Evolutionary conservation across 1,139 yeast genomes (phyloP), one percentile per base, ranked within the genome.

Genomic region (Saccharomyces hybrid): DNA sequence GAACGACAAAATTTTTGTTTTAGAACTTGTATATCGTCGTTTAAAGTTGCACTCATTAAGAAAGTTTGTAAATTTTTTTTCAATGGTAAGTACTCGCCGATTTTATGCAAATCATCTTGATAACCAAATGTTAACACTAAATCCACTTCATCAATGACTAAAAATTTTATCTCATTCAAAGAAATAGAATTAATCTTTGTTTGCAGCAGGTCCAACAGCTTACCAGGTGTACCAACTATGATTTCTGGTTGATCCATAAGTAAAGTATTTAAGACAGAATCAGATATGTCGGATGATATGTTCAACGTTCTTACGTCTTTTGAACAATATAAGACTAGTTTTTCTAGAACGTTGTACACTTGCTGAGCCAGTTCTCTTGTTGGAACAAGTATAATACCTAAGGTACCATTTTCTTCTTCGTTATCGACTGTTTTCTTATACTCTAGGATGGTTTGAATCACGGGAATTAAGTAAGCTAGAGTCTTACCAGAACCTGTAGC

Each of bases 61-160:
- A 90, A 91, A 1, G 95, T 85, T 73, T 95, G 99, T 61, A 89
- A 75, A 54, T 84, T 83, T 63, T 85, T 85, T 68, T 83, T 84
- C 54, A 84, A 77, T 9, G 95, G 93, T 59, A 89, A 73, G 59
- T 74, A 79, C 25, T 77, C 76, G 14, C 86, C 79, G 58, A 93
- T 77, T 61, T 80, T 80, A 54, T 78, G 73, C 60, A 95, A 76
- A 71, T 95, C 99, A 5, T 89, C 96, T 62, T 83, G 81, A 69
- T 93, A 89, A 16, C 99, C 99, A 70, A 88, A 95, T 2, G 96
- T 86, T 55, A 89, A 75, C 49, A 95, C 83, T 64, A 93, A 78
- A 74, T 95, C 99, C 20, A 95, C 98, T 72, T 95, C 99, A 74
- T 95, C 99, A 61, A 95, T 86, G 41, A 90, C 95, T 56, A 93